phyloP scores from a whole-genome alignment of 495 filamentous ascomycete genomes.

The Cercophora samala region DNA sequence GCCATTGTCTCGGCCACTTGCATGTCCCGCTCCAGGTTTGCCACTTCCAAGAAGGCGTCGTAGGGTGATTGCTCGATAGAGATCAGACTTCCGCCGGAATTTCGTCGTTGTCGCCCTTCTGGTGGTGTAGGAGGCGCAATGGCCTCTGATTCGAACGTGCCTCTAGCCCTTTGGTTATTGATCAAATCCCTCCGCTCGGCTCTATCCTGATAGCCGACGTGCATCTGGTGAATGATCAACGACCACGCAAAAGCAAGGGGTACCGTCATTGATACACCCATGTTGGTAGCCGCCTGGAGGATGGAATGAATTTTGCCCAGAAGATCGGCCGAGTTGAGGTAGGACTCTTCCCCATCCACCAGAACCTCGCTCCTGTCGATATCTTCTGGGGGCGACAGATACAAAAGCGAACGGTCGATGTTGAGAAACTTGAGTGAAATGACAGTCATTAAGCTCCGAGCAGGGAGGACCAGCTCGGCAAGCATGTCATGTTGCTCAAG shows the following conservation, averaged over 20 bases:
- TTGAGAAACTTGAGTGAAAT: slow-evolving; percentile 74
- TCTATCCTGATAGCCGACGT: slow-evolving; percentile 54
- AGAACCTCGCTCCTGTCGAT: slow-evolving; percentile 27
- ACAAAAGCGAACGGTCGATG: slow-evolving; percentile 49
- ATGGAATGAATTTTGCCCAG: slow-evolving; percentile 64
- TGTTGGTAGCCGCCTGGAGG: slow-evolving; percentile 49
- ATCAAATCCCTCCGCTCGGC: slow-evolving; percentile 59
- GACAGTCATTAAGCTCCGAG: slow-evolving; percentile 66
- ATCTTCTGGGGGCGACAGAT: slow-evolving; percentile 36
- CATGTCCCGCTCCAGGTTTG: slow-evolving; percentile 40
- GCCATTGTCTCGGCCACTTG: slow-evolving; percentile 40
- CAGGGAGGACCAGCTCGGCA: slow-evolving; percentile 55
- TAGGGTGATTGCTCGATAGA: slow-evolving; percentile 49
- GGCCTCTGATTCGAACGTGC: slow-evolving; percentile 47
- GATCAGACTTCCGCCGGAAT: slow-evolving; percentile 49
- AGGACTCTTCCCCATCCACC: slow-evolving; percentile 48
- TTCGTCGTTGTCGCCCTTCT: slow-evolving; percentile 36
- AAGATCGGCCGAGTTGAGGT: slow-evolving; percentile 59
- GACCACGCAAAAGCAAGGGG: slow-evolving; percentile 76
- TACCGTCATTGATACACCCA: slow-evolving; percentile 50
- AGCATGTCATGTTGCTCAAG: slow-evolving; percentile 44
- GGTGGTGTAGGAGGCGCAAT: slow-evolving; percentile 31
- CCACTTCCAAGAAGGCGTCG: slow-evolving; percentile 45
- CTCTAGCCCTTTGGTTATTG: slow-evolving; percentile 60
- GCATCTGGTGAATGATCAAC: slow-evolving; percentile 66